These are phyloP conservation scores for Ganoderma multipileum DNA, from an alignment of 1,284 basidiomycete species.

Conservation along the genomic window DNA sequence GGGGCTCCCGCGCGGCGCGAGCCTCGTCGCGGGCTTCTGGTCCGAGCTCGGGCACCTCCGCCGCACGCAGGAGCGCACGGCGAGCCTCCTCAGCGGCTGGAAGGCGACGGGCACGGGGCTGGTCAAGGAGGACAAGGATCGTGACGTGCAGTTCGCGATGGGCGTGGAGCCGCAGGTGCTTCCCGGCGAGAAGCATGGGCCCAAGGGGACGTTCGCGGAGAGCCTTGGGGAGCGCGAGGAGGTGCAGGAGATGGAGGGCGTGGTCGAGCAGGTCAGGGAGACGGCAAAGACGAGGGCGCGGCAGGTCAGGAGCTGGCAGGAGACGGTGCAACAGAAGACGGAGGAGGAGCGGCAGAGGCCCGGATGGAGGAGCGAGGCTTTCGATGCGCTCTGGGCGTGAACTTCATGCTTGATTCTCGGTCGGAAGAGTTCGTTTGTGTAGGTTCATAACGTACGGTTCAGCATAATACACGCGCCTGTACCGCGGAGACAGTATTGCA, in stretches of 20 bases:
- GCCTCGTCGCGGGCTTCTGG: slow-evolving; percentile 65
- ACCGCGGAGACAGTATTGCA: not conserved
- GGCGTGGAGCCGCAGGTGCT: slow-evolving; percentile 76
- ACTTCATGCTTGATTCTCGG: not conserved
- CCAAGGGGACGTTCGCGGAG: slow-evolving; percentile 60
- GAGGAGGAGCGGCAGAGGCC: slow-evolving; percentile 46
- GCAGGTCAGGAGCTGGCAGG: slow-evolving; percentile 53
- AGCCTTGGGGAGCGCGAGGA: slow-evolving; percentile 44
- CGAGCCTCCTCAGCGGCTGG: slow-evolving; percentile 51
- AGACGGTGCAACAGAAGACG: slow-evolving; percentile 52
- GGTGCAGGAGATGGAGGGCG: slow-evolving; percentile 30
- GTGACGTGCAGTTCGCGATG: slow-evolving; percentile 59
- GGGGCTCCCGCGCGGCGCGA: slow-evolving; percentile 55
- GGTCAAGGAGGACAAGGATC: slow-evolving; percentile 54
- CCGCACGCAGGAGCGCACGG: slow-evolving; percentile 41
- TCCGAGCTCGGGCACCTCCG: slow-evolving; percentile 65
- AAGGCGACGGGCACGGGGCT: slow-evolving; percentile 66
- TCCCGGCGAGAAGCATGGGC: slow-evolving; percentile 67
- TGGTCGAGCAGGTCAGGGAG: slow-evolving; percentile 41
- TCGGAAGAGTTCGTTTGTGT: not conserved
- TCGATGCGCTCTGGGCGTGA: slow-evolving; percentile 41
- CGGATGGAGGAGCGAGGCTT: slow-evolving; percentile 61
- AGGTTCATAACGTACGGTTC: not conserved
- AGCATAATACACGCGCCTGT: not conserved
- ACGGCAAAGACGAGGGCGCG: slow-evolving; percentile 46